Evolutionary conservation across 2,329 filamentous ascomycete species (phyloP), one percentile per base, ranked within the genome.

Genomic region (Colletotrichum echinochloae): DNA sequence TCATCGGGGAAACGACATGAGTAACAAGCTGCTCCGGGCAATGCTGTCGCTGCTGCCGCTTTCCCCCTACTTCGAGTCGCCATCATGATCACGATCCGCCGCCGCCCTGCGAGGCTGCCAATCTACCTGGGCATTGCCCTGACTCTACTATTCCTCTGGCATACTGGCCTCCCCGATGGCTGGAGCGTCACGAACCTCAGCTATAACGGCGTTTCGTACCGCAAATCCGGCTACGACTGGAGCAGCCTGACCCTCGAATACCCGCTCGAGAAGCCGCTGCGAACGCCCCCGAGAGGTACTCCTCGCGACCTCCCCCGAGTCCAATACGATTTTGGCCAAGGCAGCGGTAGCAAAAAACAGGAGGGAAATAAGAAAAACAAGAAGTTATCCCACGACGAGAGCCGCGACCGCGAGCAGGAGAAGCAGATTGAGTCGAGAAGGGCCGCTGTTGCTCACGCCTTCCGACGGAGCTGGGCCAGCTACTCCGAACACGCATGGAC

Each of bases 401-500:
- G 75, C 48, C 75, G 78, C 30, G 68, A 64, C 28, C 51, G 59
- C 30, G 65, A 71, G 12, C 56, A 52, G 41, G 51, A 52, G 30
- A 44, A 57, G 44, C 65, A 71, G 54, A 76, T 81, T 48, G 74
- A 76, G 18, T 75, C 78, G 6, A 78, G 83, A 44, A 80, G 80
- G 67, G 75, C 77, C 33, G 79, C 79, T 35, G 79, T 86, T 64
- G 80, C 78, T 65, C 73, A 78, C 56, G 80, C 81, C 16, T 83
- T 84, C 61, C 70, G 79, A 72, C 83, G 83, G 75, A 84, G 81
- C 72, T 86, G 87, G 87, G 78, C 82, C 33, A 82, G 84, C 8
- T 89, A 89, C 76, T 85, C 84, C 73, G 80, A 81, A 52, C 78
- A 87, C 73, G 88, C 88, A 1, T 90, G 87, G 86, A 79, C 83